phyloP scores from a whole-genome alignment of 2,329 filamentous ascomycete species.

The Penicillium brevicompactum region DNA sequence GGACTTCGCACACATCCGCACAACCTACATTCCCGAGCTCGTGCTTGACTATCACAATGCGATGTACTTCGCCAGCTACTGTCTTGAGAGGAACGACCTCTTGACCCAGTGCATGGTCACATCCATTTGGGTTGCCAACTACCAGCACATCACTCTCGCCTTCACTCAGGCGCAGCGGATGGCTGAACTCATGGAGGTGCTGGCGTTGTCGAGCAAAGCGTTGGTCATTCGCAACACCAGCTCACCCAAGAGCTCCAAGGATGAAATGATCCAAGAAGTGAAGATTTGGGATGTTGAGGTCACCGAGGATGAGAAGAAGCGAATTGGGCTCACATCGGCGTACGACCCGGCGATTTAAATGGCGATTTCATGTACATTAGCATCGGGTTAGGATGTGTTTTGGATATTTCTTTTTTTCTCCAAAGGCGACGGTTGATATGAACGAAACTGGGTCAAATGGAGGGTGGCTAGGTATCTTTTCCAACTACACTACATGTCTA shows the following conservation, averaged over 20 bases:
- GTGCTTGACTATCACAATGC: slow-evolving; percentile 81
- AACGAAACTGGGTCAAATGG: slow-evolving; percentile 6
- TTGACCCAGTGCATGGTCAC: slow-evolving; percentile 87
- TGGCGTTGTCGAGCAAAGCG: slow-evolving; percentile 77
- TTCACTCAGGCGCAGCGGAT: slow-evolving; percentile 69
- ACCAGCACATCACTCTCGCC: slow-evolving; percentile 65
- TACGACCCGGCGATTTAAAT: neutral
- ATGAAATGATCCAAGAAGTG: slow-evolving; percentile 38
- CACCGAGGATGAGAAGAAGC: slow-evolving; percentile 27
- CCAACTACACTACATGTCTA: neutral
- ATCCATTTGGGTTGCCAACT: slow-evolving; percentile 72
- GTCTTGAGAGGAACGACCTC: slow-evolving; percentile 70
- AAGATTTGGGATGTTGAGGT: slow-evolving; percentile 43
- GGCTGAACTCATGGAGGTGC: slow-evolving; percentile 72
- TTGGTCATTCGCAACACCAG: slow-evolving; percentile 42
- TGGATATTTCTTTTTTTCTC: neutral
- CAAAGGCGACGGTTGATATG: slow-evolving; percentile 8
- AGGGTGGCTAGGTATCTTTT: slow-evolving; percentile 9
- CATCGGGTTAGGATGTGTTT: slow-evolving; percentile 11
- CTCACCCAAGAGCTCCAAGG: slow-evolving; percentile 50
- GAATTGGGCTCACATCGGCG: slow-evolving; percentile 1
- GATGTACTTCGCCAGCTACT: slow-evolving; percentile 75
- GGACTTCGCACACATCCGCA: slow-evolving; percentile 67
- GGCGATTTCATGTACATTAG: slow-evolving; percentile 20
- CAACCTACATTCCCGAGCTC: slow-evolving; percentile 81